phyloP scores from a whole-genome alignment of 2,329 filamentous ascomycete species.

The Xylariaceae sp. region DNA sequence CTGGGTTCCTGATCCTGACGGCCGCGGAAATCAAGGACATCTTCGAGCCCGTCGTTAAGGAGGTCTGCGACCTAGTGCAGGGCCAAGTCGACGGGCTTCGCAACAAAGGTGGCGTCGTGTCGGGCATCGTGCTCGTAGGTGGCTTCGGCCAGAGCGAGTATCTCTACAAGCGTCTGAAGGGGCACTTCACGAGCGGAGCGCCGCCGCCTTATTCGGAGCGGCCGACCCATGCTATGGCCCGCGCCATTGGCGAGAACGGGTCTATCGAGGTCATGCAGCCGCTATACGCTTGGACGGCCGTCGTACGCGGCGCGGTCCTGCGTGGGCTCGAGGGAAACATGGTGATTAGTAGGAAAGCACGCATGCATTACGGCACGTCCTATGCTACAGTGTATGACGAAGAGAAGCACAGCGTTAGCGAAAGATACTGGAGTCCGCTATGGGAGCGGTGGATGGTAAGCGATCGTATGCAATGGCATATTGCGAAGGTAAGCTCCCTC shows the following conservation, averaged over 20 bases:
- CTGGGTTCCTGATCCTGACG: slow-evolving; percentile 76
- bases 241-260: slow-evolving; percentile 53
- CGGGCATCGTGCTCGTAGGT: slow-evolving; percentile 81
- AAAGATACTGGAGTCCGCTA: slow-evolving; percentile 79
- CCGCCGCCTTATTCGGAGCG: slow-evolving; percentile 71
- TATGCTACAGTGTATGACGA: slow-evolving; percentile 85
- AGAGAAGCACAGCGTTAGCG: slow-evolving; percentile 72
- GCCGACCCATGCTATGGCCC: slow-evolving; percentile 68
- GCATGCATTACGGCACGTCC: slow-evolving; percentile 81
- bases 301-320: slow-evolving; percentile 78
- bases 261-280: slow-evolving; percentile 83
- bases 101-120: slow-evolving; percentile 66
- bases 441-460: slow-evolving; percentile 87
- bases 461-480: slow-evolving; percentile 86
- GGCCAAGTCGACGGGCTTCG: slow-evolving; percentile 71
- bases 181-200: slow-evolving; percentile 67
- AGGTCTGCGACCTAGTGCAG: slow-evolving; percentile 71
- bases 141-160: slow-evolving; percentile 84
- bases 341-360: slow-evolving; percentile 75
- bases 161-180: slow-evolving; percentile 73
- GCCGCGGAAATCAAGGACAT: slow-evolving; percentile 74
- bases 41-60: slow-evolving; percentile 76
- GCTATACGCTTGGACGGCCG: slow-evolving; percentile 81
- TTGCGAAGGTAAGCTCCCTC: slow-evolving; percentile 66
- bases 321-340: slow-evolving; percentile 79